phyloP scores from a whole-genome alignment of 1,284 basidiomycete species.

The Sutorius eximius region DNA sequence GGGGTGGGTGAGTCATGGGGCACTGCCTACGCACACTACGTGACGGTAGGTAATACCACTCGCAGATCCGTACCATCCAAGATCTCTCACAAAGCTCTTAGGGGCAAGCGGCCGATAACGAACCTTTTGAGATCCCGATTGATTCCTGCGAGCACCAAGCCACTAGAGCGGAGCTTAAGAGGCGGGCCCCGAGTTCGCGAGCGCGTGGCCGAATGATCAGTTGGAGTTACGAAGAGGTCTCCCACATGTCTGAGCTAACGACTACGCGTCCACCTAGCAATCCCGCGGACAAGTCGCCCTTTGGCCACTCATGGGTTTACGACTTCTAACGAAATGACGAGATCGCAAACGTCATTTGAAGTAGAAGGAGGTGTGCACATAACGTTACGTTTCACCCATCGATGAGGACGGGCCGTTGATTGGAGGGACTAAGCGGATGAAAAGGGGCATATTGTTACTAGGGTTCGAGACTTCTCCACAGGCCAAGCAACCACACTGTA shows the following conservation, averaged over 20 bases:
- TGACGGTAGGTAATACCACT: slow-evolving; percentile 1
- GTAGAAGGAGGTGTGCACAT: slow-evolving; percentile 5
- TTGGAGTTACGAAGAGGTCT: slow-evolving; percentile 6
- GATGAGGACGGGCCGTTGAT: slow-evolving; percentile 11
- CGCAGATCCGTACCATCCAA: slow-evolving; percentile 19
- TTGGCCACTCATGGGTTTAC: slow-evolving; percentile 13
- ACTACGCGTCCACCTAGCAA: slow-evolving; percentile 15
- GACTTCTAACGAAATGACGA: slow-evolving; percentile 22
- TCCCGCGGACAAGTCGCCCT: slow-evolving; percentile 25
- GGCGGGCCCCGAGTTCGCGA: background rate
- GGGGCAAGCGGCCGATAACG: slow-evolving; percentile 7
- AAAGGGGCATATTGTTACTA: slow-evolving; percentile 59
- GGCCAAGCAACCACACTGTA: slow-evolving; percentile 55
- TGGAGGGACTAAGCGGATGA: slow-evolving; percentile 35
- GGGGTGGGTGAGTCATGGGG: background rate
- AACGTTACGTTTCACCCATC: slow-evolving; percentile 19
- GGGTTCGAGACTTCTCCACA: slow-evolving; percentile 50
- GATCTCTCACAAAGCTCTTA: slow-evolving; percentile 11
- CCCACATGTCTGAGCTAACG: slow-evolving; percentile 29
- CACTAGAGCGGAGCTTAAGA: background rate
- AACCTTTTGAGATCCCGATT: background rate
- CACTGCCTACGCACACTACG: slow-evolving; percentile 7
- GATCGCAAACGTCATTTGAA: slow-evolving; percentile 12
- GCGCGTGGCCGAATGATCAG: slow-evolving; percentile 3
- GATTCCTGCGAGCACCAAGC: background rate